Evolutionary conservation across 2,329 filamentous ascomycete species (phyloP).

Genomic region (Beauveria sp.): DNA sequence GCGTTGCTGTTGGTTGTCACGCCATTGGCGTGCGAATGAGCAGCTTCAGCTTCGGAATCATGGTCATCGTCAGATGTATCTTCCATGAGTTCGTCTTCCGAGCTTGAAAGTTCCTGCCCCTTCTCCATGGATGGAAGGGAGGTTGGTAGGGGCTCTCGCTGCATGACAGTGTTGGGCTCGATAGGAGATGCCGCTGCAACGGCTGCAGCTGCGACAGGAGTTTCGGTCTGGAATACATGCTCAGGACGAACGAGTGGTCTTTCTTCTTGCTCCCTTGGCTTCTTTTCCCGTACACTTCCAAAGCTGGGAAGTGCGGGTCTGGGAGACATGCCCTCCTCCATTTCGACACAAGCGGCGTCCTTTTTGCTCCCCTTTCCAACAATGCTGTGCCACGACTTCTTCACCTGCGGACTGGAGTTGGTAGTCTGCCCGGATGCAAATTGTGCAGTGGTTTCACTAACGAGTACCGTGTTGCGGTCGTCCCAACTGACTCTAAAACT

Average conservation of each 20-base stretch:
- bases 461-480: conserved; percentile 50
- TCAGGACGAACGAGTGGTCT: conserved; percentile 51
- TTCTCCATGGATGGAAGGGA: conserved; percentile 64
- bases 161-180: conserved; percentile 20
- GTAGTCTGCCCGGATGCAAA: conserved; percentile 32
- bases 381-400: conserved; percentile 44
- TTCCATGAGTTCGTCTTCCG: conserved; percentile 22
- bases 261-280: conserved; percentile 44
- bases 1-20: neutral
- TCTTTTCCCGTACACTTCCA: conserved; percentile 63
- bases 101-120: conserved; percentile 43
- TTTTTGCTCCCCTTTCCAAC: conserved; percentile 42
- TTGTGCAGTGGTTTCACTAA: conserved; percentile 37
- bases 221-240: conserved; percentile 17
- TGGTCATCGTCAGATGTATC: conserved; percentile 11
- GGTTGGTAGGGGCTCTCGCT: conserved; percentile 55
- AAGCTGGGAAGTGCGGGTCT: conserved; percentile 66
- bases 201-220: neutral
- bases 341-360: conserved; percentile 39
- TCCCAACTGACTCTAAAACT: conserved; percentile 72
- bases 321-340: conserved; percentile 66
- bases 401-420: conserved; percentile 27
- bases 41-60: neutral
- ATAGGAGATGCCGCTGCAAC: conserved; percentile 10
- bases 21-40: conserved; percentile 11